Evolutionary conservation across 225 moss, liverwort and hornwort genomes (phyloP), one percentile per base, ranked within the genome.

Genomic region (Climacium dendroides): DNA sequence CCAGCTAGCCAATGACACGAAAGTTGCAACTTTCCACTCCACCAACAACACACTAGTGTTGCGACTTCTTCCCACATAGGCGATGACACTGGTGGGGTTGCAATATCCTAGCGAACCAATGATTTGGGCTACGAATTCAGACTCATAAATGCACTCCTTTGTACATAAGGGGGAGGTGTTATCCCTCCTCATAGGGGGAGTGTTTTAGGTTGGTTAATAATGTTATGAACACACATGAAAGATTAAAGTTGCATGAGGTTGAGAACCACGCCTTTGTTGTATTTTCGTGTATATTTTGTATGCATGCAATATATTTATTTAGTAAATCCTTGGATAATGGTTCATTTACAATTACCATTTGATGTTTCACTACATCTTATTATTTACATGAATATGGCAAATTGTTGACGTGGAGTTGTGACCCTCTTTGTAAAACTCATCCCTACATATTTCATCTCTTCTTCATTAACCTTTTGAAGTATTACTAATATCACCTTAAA

Each of bases 341-440:
- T 29, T 47, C 6, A 10, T 47, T 10, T 28, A 18, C 1, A 0
- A 47, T 12, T 30, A 11, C 1, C 32, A 12, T 48, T 74, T 13
- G 19, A 50, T 20, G 7, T 32, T n/a, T 1, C 19, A 30, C 11
- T 48, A 73, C 30, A 4, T 73, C 19, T 73, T 2, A 2, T 7
- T 47, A 48, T 73, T 30, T 30, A 30, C 0, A 0, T 47, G 9
- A 28, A 47, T 30, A 6, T 11, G n/a, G n/a, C 0, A 0, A 2
- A 11, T 45, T 45, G 26, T 30, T 48, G 74, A 74, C 1, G 7
- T 50, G 1, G 20, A 34, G 3, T 47, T 12, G 3, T 43, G 16
- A 9, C 5, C 9, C 1, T 26, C 28, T 71, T 11, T 28, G 3
- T 6, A 16, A 71, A 71, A 26, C 2, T 9, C 5, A 16, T 28